Base-by-base conservation (phyloP, 2,329 filamentous ascomycete species). In the Cercospora sp. region DNA sequence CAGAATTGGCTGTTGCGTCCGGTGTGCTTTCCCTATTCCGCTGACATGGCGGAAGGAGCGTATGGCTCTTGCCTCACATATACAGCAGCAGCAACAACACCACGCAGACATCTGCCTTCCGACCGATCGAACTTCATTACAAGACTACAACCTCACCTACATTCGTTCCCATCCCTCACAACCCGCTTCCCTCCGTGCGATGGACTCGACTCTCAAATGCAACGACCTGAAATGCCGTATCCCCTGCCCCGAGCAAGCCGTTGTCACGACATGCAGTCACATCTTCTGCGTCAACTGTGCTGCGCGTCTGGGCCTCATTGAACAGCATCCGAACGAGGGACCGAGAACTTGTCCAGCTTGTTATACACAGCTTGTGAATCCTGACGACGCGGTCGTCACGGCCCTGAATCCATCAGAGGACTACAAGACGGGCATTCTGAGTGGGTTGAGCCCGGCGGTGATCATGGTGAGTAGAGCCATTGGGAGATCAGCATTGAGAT, bases 191-290 rank as follows among this genome's bases (percentile, higher is more conserved):
- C 4, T 28, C 26, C 26, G 4, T 40, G 36, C 36, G 36, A 95
- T 96, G 91, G 92, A 97, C 67, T 87, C 90, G 68, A 82, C 84
- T 23, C 82, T 97, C 26, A 86, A 88, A 40, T 97, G 94, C 83
- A 97, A 97, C 78, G 86, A 88, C 30, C 84, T 94, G 40, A 90
- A 89, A 69, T 97, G 94, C 75, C 87, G 92, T 58, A 83, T 82
- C 48, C 86, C 89, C 71, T 84, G 97, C 36, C 84, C 82, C 36
- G 88, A 91, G 48, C 85, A 86, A 70, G 94, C 93, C 10, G 85
- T 97, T 1, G 92, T 97, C 36, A 97, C 94, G 4, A 95, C 91
- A 13, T 98, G 94, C 87, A 93, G 93, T 70, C 94, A 97, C 79
- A 90, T 96, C 51, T 96, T 97, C 80, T 97, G 94, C 77, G 79